phyloP scores from a whole-genome alignment of 192 early-diverging fungal genomes.

The Gigaspora rosea region DNA sequence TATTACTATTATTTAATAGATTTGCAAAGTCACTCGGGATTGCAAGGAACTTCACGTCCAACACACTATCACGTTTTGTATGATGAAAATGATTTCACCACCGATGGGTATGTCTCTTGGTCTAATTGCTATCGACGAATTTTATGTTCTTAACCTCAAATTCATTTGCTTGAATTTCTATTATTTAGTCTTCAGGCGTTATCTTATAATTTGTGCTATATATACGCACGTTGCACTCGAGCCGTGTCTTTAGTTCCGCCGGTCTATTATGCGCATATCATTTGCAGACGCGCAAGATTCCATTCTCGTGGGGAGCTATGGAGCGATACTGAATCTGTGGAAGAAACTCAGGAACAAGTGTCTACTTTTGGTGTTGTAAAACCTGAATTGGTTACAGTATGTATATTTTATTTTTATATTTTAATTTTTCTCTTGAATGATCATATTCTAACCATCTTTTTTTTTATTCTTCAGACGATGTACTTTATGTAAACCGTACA shows the following conservation, averaged over 20 bases:
- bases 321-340: conserved; percentile 43
- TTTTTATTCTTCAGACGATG: too few species aligned
- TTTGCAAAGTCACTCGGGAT: conserved; percentile 85
- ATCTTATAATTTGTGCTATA: conserved; percentile 90
- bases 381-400: conserved; percentile 41
- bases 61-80: conserved; percentile 91
- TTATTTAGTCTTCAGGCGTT: conserved; percentile 69
- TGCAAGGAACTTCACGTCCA: conserved; percentile 93
- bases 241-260: conserved; percentile 86
- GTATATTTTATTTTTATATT: neutral
- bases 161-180: neutral
- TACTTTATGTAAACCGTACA: too few species aligned
- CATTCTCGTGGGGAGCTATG: conserved; percentile 69
- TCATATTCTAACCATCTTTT: too few species aligned
- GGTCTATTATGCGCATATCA: conserved; percentile 92
- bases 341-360: conserved; percentile 9
- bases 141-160: neutral
- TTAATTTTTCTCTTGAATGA: neutral
- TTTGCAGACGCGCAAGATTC: conserved; percentile 85
- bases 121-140: neutral
- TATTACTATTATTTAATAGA: conserved; percentile 33
- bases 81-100: conserved; percentile 80
- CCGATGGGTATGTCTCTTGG: conserved; percentile 50
- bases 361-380: conserved; percentile 40
- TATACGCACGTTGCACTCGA: conserved; percentile 87